Evolutionary conservation across 2,329 filamentous ascomycete genomes (phyloP), one percentile per base, ranked within the genome.

Genomic region (Arthrobotrys entomopaga): DNA sequence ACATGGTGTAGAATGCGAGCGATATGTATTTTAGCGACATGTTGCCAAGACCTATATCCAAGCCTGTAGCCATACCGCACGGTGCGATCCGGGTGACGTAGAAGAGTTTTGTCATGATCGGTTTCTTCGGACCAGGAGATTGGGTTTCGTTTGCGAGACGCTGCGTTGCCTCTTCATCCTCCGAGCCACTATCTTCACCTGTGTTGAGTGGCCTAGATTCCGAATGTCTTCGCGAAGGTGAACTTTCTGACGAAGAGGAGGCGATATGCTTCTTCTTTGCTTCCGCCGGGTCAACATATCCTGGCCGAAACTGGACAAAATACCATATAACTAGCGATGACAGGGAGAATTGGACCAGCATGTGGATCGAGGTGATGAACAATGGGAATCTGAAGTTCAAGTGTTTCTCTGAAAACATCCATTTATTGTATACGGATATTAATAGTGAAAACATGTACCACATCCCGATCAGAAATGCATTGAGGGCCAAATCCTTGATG

Each of bases 341-440:
- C 48, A 98, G 87, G 15, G 85, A 82, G 82, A 98, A 98, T 81
- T 99, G 95, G 57, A 99, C 93, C 20, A 93, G 84, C 93, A 98
- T 98, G 83, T 99, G 95, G 81, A 95, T 85, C 77, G 92, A 91
- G 2, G 95, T 99, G 10, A 93, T 97, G 82, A 98, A 98, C 57
- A 99, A 86, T 43, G 95, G 95, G 79, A 95, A 98, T 59, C 91
- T 89, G 81, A 99, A 99, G 82, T 97, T 90, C 78, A 96, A 87
- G 77, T 90, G 88, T 77, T 90, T 87, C 75, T 90, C 87, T 79
- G 91, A 91, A 83, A 99, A 98, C 94, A 99, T 98, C 95, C 95
- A 98, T 84, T 97, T 98, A 86, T 99, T 99, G 85, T 98, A 99
- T 79, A 97, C 86, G 75, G 93, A 96, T 81, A 97, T 97, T 57